Evolutionary conservation across 345 rosid genomes (phyloP).

Genomic region (Nasturtium officinale): DNA sequence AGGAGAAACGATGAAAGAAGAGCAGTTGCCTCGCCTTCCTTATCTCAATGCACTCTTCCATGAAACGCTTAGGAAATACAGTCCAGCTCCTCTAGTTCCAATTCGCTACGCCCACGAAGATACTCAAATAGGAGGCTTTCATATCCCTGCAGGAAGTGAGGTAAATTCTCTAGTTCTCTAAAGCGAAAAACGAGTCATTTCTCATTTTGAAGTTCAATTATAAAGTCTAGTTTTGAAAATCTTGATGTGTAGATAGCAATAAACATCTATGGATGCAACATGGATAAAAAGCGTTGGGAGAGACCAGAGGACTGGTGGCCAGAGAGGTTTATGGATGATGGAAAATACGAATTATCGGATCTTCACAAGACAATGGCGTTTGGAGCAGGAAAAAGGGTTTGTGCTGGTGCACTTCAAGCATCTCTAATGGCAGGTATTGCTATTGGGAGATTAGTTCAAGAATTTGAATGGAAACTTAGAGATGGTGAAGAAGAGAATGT

Average conservation of each 20-base stretch:
- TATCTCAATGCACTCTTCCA: conserved; percentile 73
- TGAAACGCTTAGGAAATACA: conserved; percentile 80
- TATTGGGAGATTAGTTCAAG: conserved; percentile 77
- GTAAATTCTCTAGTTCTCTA: conserved; percentile 35
- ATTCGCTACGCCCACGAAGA: conserved; percentile 75
- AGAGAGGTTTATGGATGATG: conserved; percentile 63
- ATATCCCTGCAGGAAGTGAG: conserved; percentile 75
- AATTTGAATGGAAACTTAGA: conserved; percentile 69
- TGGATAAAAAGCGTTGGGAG: conserved; percentile 78
- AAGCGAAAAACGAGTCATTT: not conserved
- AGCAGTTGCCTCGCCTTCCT: conserved; percentile 56
- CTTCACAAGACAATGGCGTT: conserved; percentile 90
- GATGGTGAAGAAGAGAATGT: conserved; percentile 71
- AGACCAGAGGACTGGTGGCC: conserved; percentile 75
- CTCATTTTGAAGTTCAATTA: not conserved
- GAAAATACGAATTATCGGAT: conserved; percentile 54
- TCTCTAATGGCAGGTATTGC: conserved; percentile 55
- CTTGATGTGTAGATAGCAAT: conserved; percentile 68
- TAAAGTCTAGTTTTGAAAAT: not conserved
- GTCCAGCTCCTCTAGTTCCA: conserved; percentile 75
- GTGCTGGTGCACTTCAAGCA: conserved; percentile 85
- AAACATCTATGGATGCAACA: conserved; percentile 88
- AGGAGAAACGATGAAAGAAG: conserved; percentile 63
- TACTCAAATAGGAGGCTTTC: conserved; percentile 72
- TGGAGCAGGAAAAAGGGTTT: conserved; percentile 77